phyloP scores from a whole-genome alignment of 2,329 filamentous ascomycete genomes.

The Colletotrichum filicis region DNA sequence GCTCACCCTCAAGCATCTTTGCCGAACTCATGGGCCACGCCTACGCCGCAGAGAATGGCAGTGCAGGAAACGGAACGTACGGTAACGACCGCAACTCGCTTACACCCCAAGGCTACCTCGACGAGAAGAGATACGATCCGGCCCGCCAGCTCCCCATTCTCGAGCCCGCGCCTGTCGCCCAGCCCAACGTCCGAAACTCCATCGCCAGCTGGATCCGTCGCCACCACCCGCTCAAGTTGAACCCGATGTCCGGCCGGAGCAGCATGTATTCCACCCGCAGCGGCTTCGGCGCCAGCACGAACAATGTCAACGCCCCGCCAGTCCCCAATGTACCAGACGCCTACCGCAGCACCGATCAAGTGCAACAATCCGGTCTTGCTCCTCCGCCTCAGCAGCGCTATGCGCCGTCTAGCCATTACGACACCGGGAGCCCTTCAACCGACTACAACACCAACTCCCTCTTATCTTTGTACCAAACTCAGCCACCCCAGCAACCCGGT shows the following conservation, averaged over 20 bases:
- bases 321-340: slow-evolving; percentile 21
- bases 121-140: slow-evolving; percentile 35
- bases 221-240: slow-evolving; percentile 40
- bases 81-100: slow-evolving; percentile 11
- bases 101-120: slow-evolving; percentile 31
- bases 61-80: not conserved
- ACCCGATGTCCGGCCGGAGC: slow-evolving; percentile 32
- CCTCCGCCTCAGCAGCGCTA: not conserved
- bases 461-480: slow-evolving; percentile 22
- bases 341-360: slow-evolving; percentile 17
- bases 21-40: slow-evolving; percentile 38
- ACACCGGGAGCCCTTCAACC: not conserved
- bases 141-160: slow-evolving; percentile 32
- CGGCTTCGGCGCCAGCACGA: not conserved
- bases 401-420: slow-evolving; percentile 18
- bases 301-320: slow-evolving; percentile 7
- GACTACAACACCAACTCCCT: slow-evolving; percentile 20
- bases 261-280: slow-evolving; percentile 30
- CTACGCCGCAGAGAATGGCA: slow-evolving; percentile 38
- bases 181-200: slow-evolving; percentile 37
- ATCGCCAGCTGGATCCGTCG: slow-evolving; percentile 41
- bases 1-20: slow-evolving; percentile 35
- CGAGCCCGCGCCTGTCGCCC: slow-evolving; percentile 24
- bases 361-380: not conserved
- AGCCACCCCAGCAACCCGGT: not conserved